Evolutionary conservation across 2,329 filamentous ascomycete genomes (phyloP), one percentile per base, ranked within the genome.

Genomic region (Blastomyces silverae): DNA sequence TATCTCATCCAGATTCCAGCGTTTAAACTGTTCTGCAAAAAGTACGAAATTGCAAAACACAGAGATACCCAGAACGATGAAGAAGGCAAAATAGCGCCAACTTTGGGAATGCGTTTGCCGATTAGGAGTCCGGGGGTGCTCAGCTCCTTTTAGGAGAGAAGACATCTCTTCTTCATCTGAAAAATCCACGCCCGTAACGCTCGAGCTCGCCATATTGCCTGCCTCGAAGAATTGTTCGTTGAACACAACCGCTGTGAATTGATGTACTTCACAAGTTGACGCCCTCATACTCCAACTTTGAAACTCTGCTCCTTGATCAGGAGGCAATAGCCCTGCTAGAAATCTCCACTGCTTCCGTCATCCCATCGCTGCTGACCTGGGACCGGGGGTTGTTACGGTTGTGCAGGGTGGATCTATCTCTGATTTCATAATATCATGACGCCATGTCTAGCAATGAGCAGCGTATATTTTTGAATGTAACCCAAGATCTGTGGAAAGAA

Each of bases 41-140:
- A 67, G 39, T 52, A 67, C 63, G 25, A 66, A n/a, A 61, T 67
- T 67, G 66, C 66, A 67, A 52, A 67, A 67, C 20, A 66, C 25
- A 10, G 66, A 67, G n/a, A 64, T 52, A 6, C 66, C 66, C 22
- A 64, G 50, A 17, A 63, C 55, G 10, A 56, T n/a, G 11, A 37
- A 37, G 15, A 56, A n/a, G 15, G n/a, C 31, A 56, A 56, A 56
- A 56, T 20, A 20, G 7, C 17, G 7, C 53, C 34, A 56, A 37
- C 31, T 31, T n/a, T 20, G 53, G 25, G 31, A 37, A 28, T n/a
- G 5, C 25, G 1, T 11, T 56, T 56, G 53, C 34, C 17, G 28
- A 2, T 56, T 15, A 56, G 8, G 53, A 56, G 15, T 56, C 17
- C 1, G 5, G 8, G 11, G 2, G 20, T n/a, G 6, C n/a, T 56